phyloP scores from a whole-genome alignment of 495 filamentous ascomycete species.

The Staphylotrichum tortipilum region DNA sequence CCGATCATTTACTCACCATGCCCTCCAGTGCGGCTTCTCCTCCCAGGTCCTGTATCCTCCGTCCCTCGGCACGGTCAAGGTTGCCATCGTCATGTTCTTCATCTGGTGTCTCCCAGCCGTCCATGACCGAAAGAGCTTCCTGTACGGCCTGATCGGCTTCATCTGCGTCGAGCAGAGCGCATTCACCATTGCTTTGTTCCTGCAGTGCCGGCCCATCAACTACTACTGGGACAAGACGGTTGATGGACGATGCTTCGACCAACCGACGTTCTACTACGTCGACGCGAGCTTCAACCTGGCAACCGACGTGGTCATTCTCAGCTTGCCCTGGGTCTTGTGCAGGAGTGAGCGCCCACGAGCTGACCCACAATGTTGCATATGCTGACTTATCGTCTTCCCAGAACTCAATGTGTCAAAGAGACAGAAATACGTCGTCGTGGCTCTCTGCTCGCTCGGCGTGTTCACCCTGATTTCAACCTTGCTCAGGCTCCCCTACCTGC shows the following conservation, averaged over 20 bases:
- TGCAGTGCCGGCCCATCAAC: slow-evolving; percentile 24
- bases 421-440: too few relatives aligned
- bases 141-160: background rate
- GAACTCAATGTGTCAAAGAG: too few relatives aligned
- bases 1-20: background rate
- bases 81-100: background rate
- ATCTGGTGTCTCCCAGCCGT: background rate
- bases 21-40: background rate
- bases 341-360: too few relatives aligned
- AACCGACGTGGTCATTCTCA: slow-evolving; percentile 24
- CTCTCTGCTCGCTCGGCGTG: too few relatives aligned
- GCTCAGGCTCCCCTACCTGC: background rate
- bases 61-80: background rate
- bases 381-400: too few relatives aligned
- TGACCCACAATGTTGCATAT: too few relatives aligned
- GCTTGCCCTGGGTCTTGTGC: slow-evolving; percentile 15
- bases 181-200: slow-evolving; percentile 3
- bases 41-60: background rate
- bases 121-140: background rate
- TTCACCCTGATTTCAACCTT: background rate
- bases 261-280: slow-evolving; percentile 19
- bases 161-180: background rate
- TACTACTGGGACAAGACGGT: slow-evolving; percentile 24
- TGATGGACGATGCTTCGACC: slow-evolving; percentile 22
- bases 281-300: slow-evolving; percentile 23